Base-by-base conservation (phyloP, 2,329 filamentous ascomycete species). In the Plectosphaerella cucumerina region DNA sequence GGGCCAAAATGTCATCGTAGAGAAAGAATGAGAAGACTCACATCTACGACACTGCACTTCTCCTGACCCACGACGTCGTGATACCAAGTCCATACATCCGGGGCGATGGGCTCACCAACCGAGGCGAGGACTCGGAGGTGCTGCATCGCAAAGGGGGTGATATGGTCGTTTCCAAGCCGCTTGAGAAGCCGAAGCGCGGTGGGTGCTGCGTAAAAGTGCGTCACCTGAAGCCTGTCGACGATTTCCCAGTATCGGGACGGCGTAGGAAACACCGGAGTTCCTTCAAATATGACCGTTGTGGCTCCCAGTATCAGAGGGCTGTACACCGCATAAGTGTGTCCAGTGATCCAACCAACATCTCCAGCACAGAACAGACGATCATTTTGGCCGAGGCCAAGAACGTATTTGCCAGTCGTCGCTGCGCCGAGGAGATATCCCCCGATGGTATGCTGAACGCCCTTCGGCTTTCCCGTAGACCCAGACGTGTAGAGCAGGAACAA, bases 81-180 rank as follows among this genome's bases (percentile, higher is more conserved):
- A 75, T 97, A 99, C 94, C 94, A 99, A 75, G 97, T 97, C 94
- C 94, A 99, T 53, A 99, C 89, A 71, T 99, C 94, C 18, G 94
- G 90, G 17, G 94, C 93, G 62, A 99, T 99, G 37, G 94, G 94
- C 76, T 99, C 94, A 60, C 94, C 94, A 52, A 99, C 94, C n/a
- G 93, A 96, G 53, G 93, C 94, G 18, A 99, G 78, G 6, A 97
- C 87, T 67, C 94, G 84, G 56, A 99, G 81, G 62, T 90, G 83
- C 73, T 89, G 87, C 89, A 99, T 94, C 66, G 90, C 76, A 66
- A 90, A 76, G 64, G 87, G 84, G 74, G 90, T 89, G 62, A 97
- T 90, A 66, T 94, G 90, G 66, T 97, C 82, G 67, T 97, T 86
- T 54, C 94, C 94, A 23, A 93, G 94, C 59, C 94, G 90, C 84